A percentile compares a stretch with the other conserved stretches of the same genome.
phyloP scores from a whole-genome alignment of 2,329 filamentous ascomycete species.

The Zarea fungicola region DNA sequence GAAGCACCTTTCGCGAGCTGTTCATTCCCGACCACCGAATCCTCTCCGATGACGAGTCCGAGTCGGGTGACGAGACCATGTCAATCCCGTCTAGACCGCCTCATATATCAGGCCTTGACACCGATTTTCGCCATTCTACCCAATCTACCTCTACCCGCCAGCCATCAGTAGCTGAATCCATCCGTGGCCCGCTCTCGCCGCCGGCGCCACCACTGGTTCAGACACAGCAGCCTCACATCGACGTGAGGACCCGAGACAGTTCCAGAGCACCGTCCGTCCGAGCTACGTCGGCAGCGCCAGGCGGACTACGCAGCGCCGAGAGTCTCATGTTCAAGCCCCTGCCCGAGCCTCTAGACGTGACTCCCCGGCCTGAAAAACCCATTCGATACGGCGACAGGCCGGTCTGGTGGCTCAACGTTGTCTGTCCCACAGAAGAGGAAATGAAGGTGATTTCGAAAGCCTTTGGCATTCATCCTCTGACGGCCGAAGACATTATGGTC shows the following conservation, averaged over 20 bases:
- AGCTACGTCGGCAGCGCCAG: conserved; percentile 37
- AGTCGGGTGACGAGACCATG: conserved; percentile 45
- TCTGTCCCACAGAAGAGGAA: conserved; percentile 86
- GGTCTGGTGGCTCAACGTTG: conserved; percentile 93
- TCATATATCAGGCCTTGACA: conserved; percentile 24
- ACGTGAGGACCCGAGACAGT: conserved; percentile 25
- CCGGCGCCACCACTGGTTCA: conserved; percentile 1
- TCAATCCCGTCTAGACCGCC: conserved; percentile 21
- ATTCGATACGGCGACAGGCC: conserved; percentile 73
- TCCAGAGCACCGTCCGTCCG: conserved; percentile 36
- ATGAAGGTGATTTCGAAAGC: conserved; percentile 92
- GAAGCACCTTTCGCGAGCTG: conserved; percentile 75
- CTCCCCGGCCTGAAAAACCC: conserved; percentile 32
- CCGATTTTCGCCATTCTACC: conserved; percentile 37
- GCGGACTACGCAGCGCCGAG: conserved; percentile 3
- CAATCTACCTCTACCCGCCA: conserved; percentile 46
- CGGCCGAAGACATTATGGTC: conserved; percentile 93
- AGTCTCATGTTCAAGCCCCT: conserved; percentile 31
- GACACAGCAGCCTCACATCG: conserved; percentile 16
- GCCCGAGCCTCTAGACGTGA: conserved; percentile 16
- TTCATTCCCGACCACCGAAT: conserved; percentile 84
- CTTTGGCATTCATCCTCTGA: conserved; percentile 93
- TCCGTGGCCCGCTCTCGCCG: conserved; percentile 26
- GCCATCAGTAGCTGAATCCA: conserved; percentile 33
- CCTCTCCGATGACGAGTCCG: conserved; percentile 67